These are phyloP conservation scores for Saturnispora saitoi DNA, from an alignment of 805 yeast genomes.

Conservation along the genomic window DNA sequence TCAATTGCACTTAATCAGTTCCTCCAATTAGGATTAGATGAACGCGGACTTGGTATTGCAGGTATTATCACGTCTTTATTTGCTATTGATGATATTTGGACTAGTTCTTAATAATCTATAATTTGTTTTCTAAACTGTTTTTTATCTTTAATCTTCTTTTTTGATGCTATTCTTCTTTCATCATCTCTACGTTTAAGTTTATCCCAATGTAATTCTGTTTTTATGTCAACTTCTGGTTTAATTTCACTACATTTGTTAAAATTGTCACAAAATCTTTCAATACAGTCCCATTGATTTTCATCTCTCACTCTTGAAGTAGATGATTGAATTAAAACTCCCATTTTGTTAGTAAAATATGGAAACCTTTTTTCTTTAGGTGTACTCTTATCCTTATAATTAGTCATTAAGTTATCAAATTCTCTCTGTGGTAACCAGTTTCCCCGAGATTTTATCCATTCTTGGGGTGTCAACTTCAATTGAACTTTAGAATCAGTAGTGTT, in stretches of 20 bases:
- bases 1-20: constrained; percentile 62
- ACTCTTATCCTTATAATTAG: constrained; percentile 15
- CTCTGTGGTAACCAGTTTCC: constrained; percentile 36
- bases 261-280: constrained; percentile 35
- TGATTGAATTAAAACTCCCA: constrained; percentile 21
- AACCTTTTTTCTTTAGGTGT: constrained; percentile 17
- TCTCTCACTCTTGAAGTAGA: constrained; percentile 34
- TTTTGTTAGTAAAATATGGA: constrained; percentile 22
- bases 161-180: constrained; percentile 17
- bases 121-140: neutral
- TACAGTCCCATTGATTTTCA: constrained; percentile 38
- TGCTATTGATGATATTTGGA: constrained; percentile 72
- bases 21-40: neutral
- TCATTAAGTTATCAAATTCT: constrained; percentile 28
- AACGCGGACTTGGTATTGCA: constrained; percentile 30
- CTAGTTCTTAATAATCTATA: neutral
- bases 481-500: constrained; percentile 48
- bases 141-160: constrained; percentile 12
- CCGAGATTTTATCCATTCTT: constrained; percentile 32
- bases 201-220: constrained; percentile 37
- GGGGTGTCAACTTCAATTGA: constrained; percentile 24
- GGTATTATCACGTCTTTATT: constrained; percentile 75
- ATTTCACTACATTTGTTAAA: constrained; percentile 32
- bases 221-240: constrained; percentile 32
- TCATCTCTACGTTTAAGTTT: constrained; percentile 21